phyloP scores from a whole-genome alignment of 768 basidiomycete species.

The Crassisporium funariophilum region DNA sequence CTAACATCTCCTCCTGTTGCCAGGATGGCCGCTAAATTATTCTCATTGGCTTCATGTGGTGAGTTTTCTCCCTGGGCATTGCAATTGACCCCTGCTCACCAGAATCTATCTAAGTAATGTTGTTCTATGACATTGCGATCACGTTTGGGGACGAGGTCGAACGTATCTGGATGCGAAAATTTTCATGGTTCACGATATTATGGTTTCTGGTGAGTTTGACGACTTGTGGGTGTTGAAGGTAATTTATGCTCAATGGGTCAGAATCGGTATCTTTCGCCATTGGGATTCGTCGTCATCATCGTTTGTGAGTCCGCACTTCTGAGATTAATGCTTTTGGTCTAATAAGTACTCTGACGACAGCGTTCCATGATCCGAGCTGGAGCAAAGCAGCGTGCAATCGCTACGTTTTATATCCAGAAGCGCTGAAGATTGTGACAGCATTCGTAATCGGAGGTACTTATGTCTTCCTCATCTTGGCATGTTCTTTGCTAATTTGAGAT shows the following conservation, averaged over 20 bases:
- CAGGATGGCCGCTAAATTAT: constrained; percentile 39
- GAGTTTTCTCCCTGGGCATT: constrained; percentile 2
- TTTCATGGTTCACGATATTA: constrained; percentile 29
- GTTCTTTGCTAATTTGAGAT: background rate
- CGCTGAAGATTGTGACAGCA: constrained; percentile 33
- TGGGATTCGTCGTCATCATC: constrained; percentile 38
- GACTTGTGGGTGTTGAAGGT: background rate
- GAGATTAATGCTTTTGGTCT: too few relatives aligned
- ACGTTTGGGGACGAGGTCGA: constrained; percentile 40
- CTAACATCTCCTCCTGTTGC: background rate
- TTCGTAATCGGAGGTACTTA: constrained; percentile 33
- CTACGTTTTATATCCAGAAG: constrained; percentile 38
- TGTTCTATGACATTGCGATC: constrained; percentile 38
- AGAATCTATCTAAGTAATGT: constrained; percentile 31
- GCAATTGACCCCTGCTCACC: background rate
- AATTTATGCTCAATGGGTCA: constrained; percentile 7
- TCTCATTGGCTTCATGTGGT: constrained; percentile 41
- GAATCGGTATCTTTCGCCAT: constrained; percentile 40
- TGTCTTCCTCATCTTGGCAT: background rate
- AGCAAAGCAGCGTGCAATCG: constrained; percentile 32
- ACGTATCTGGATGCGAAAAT: constrained; percentile 33
- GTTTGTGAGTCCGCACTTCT: constrained; percentile 33
- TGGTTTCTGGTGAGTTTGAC: constrained; percentile 29
- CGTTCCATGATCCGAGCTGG: constrained; percentile 35
- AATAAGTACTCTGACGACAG: too few relatives aligned